Evolutionary conservation across 139 green algal species (phyloP), one percentile per base, ranked within the genome.

Genomic region (Chlamydomonas asymmetrica): DNA sequence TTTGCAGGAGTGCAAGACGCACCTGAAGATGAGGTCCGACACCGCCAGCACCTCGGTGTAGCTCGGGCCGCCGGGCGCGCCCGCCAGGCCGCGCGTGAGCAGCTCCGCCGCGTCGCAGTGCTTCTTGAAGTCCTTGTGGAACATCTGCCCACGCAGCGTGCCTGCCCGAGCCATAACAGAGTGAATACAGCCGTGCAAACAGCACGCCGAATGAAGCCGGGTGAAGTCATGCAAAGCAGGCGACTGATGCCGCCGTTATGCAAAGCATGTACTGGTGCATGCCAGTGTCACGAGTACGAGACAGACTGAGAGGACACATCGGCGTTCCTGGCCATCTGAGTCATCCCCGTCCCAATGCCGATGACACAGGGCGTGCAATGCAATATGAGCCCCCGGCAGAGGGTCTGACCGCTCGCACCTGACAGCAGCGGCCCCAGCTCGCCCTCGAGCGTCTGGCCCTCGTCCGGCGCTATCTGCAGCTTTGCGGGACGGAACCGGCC

Each of bases 81-180:
- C n/a, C n/a, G 71, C 34, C 34, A 90, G 37, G 2, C 69, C 37
- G 2, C 38, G 29, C 7, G 64, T 76, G 49, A 91, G 27, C 32
- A 88, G n/a, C 41, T 95, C 92, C 3, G 85, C 86, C 0, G 92
- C 93, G 70, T 89, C 76, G 68, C 91, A 86, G 68, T 98, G 93
- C 62, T 91, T 85, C 83, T 93, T 92, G 88, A 97, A 98, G 81
- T 97, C 92, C 71, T 79, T n/a, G n/a, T n/a, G n/a, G n/a, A n/a
- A n/a, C n/a, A n/a, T n/a, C n/a, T n/a, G n/a, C n/a, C n/a, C n/a
- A n/a, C n/a, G n/a, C n/a, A n/a, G n/a, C n/a, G n/a, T n/a, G n/a
- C n/a, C n/a, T n/a, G n/a, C n/a, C n/a, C n/a, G n/a, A n/a, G n/a
- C n/a, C n/a, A n/a, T n/a, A n/a, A n/a, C n/a, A n/a, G n/a, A n/a